Evolutionary conservation across 2,329 filamentous ascomycete species (phyloP).

Genomic region (Monilinia polystroma): DNA sequence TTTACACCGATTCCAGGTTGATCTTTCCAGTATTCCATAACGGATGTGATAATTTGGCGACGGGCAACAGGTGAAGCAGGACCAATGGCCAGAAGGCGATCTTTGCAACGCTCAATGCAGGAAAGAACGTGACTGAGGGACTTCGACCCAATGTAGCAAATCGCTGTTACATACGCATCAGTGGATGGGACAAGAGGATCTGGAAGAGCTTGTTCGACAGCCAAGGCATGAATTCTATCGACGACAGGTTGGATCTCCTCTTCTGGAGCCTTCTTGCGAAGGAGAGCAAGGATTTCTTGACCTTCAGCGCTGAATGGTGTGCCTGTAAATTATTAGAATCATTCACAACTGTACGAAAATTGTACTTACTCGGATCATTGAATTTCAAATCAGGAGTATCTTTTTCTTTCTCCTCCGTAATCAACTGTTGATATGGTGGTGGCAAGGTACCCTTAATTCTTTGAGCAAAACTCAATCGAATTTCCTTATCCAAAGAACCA

Average conservation of each 20-base stretch:
- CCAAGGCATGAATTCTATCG: conserved; percentile 76
- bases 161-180: conserved; percentile 89
- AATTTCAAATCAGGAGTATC: conserved; percentile 97
- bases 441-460: conserved; percentile 93
- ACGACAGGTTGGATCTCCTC: conserved; percentile 84
- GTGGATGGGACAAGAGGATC: conserved; percentile 85
- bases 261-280: conserved; percentile 81
- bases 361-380: conserved; percentile 63
- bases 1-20: conserved; percentile 90
- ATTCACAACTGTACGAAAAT: not conserved
- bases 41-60: conserved; percentile 83
- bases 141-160: conserved; percentile 92
- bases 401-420: conserved; percentile 85
- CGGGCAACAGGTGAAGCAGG: conserved; percentile 72
- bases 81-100: conserved; percentile 77
- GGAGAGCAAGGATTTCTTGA: conserved; percentile 73
- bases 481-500: conserved; percentile 92
- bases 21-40: conserved; percentile 89
- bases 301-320: conserved; percentile 82
- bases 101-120: conserved; percentile 92
- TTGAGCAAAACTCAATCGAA: conserved; percentile 92
- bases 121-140: conserved; percentile 94
- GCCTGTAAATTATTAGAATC: conserved; percentile 46
- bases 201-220: conserved; percentile 62
- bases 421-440: conserved; percentile 75